A percentile compares a stretch with the other conserved stretches of the same genome.
phyloP scores from a whole-genome alignment of 2,329 filamentous ascomycete genomes.

The Hortaea sp. region DNA sequence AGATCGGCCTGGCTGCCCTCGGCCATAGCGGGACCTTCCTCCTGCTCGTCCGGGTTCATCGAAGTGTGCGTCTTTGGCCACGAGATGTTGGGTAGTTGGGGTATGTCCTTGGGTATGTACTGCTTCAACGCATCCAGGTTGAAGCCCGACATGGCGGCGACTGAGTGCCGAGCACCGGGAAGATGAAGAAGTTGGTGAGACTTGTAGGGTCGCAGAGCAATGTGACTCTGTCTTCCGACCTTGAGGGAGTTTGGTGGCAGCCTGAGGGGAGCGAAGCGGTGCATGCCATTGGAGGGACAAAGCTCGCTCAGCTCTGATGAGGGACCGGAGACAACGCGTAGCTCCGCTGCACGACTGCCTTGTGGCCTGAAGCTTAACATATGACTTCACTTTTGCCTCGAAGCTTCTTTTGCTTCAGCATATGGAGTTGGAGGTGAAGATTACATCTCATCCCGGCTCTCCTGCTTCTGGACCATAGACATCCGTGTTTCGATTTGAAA shows the following conservation, averaged over 20 bases:
- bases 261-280: no score
- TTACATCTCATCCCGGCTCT: background rate
- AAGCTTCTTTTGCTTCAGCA: background rate
- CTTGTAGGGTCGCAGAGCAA: no score
- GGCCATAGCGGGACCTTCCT: conserved; percentile 1
- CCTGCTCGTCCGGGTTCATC: conserved; percentile 14
- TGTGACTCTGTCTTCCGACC: no score
- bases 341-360: background rate
- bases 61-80: conserved; percentile 12
- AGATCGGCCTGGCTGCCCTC: background rate
- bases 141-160: conserved; percentile 19
- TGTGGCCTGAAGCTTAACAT: background rate
- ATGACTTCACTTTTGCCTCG: background rate
- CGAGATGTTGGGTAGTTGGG: conserved; percentile 12
- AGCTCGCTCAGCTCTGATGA: no score
- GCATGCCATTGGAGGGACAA: no score
- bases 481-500: no score
- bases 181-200: no score
- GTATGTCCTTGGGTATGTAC: conserved; percentile 18
- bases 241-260: no score
- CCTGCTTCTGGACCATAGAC: no score
- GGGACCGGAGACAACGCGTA: no score
- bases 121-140: conserved; percentile 19
- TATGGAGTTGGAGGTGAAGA: background rate
- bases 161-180: background rate